Percentiles rank a stretch among this genome's conserved stretches.
Evolutionary conservation across 345 rosid species (phyloP).

Genomic region (Populus simonii): DNA sequence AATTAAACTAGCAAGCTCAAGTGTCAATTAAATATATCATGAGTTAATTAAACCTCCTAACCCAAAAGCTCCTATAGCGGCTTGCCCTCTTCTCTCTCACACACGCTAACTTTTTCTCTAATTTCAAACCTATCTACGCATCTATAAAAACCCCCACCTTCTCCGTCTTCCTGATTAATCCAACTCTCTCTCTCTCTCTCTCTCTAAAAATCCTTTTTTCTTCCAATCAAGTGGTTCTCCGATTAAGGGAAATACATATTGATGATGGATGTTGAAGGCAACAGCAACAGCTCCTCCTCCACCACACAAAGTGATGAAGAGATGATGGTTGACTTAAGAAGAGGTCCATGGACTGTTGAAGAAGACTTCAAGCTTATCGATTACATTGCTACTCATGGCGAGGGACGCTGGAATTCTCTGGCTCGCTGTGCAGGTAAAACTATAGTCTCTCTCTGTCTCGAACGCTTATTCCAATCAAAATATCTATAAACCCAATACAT

Average conservation of each 20-base stretch:
- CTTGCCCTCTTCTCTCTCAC: constrained; percentile 26
- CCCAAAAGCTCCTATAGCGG: constrained; percentile 34
- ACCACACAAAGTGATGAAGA: constrained; percentile 39
- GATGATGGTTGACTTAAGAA: constrained; percentile 45
- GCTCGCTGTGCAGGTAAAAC: constrained; percentile 65
- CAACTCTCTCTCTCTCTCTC: constrained; percentile 24
- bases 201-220: constrained; percentile 12
- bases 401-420: constrained; percentile 85
- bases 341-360: constrained; percentile 91
- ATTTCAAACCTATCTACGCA: constrained; percentile 26
- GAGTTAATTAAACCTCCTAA: constrained; percentile 11
- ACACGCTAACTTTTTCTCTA: constrained; percentile 18
- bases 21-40: constrained; percentile 21
- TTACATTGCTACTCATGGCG: constrained; percentile 68
- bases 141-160: constrained; percentile 39
- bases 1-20: constrained; percentile 26
- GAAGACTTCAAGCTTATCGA: constrained; percentile 69
- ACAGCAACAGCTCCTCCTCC: constrained; percentile 17
- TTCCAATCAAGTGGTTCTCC: constrained; percentile 31
- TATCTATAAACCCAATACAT: background rate
- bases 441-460: background rate
- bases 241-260: constrained; percentile 10
- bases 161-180: constrained; percentile 43
- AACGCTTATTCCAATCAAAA: background rate
- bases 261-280: constrained; percentile 49